phyloP scores from a whole-genome alignment of 495 filamentous ascomycete genomes.

The Aspergillus avenaceus region DNA sequence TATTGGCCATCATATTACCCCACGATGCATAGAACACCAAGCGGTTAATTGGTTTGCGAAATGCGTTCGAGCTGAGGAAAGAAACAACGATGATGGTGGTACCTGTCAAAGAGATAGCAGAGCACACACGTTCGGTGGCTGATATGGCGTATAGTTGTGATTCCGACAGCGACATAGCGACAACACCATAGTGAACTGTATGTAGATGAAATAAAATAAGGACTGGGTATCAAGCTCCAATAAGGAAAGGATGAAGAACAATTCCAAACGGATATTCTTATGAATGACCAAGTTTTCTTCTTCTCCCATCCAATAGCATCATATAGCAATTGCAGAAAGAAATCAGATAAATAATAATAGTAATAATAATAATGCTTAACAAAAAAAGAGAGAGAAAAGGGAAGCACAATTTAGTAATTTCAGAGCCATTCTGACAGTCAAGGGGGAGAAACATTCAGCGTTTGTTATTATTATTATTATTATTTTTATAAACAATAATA shows the following conservation, averaged over 20 bases:
- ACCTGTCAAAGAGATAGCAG: slow-evolving; percentile 67
- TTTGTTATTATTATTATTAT: no score
- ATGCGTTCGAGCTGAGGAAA: slow-evolving; percentile 47
- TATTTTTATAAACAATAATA: no score
- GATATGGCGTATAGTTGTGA: slow-evolving; percentile 42
- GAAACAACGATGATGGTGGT: slow-evolving; percentile 71
- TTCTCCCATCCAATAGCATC: no score
- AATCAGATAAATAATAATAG: not conserved
- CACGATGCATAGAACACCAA: slow-evolving; percentile 82
- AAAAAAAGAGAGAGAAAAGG: no score
- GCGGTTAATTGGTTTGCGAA: slow-evolving; percentile 81
- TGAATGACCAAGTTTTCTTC: no score
- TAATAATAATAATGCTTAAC: no score
- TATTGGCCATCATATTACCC: slow-evolving; percentile 77
- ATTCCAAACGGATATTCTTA: no score
- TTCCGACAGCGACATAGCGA: slow-evolving; percentile 20
- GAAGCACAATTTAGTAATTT: no score
- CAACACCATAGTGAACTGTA: slow-evolving; percentile 3
- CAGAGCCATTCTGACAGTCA: no score
- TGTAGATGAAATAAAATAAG: not conserved
- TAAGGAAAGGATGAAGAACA: not conserved
- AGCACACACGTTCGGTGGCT: slow-evolving; percentile 63
- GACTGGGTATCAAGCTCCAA: not conserved
- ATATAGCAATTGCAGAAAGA: not conserved
- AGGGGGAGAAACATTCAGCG: no score